phyloP scores from a whole-genome alignment of 805 yeast species.

The Candida boidinii region DNA sequence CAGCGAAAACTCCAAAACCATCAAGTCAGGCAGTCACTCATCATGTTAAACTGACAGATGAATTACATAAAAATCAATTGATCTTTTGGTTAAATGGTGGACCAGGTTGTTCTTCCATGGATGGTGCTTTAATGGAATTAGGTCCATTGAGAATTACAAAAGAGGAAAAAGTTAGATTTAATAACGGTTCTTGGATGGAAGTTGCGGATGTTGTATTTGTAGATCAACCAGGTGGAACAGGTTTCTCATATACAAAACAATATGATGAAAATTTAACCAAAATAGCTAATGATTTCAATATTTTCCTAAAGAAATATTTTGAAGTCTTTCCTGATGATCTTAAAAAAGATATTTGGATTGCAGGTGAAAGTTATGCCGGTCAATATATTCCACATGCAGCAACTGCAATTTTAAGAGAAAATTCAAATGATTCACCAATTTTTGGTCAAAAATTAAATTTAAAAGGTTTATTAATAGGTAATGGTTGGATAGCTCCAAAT shows the following conservation, averaged over 20 bases:
- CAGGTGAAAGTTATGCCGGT: constrained; percentile 97
- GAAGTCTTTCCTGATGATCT: constrained; percentile 65
- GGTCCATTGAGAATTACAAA: constrained; percentile 73
- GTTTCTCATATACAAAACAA: constrained; percentile 60
- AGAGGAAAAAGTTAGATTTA: constrained; percentile 33
- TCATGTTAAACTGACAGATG: constrained; percentile 26
- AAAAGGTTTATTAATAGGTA: constrained; percentile 71
- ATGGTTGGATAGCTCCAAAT: constrained; percentile 91
- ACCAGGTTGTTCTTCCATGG: constrained; percentile 98
- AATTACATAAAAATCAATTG: constrained; percentile 22
- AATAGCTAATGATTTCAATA: constrained; percentile 54
- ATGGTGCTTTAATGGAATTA: constrained; percentile 87
- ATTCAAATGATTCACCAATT: constrained; percentile 21
- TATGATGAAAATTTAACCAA: constrained; percentile 47
- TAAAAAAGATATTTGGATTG: constrained; percentile 58
- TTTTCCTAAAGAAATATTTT: constrained; percentile 60
- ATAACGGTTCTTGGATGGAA: constrained; percentile 79
- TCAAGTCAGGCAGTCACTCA: constrained; percentile 5
- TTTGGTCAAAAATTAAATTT: constrained; percentile 29
- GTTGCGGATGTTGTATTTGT: constrained; percentile 73
- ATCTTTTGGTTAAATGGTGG: constrained; percentile 96
- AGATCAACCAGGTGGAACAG: constrained; percentile 95
- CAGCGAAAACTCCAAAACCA: background rate
- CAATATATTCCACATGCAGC: constrained; percentile 92
- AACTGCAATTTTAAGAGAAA: constrained; percentile 42